Percentiles rank a stretch among this genome's conserved stretches.
These are phyloP conservation scores for Apostasia ramifera DNA, from an alignment of 106 monocot genomes.

Conservation along the genomic window DNA sequence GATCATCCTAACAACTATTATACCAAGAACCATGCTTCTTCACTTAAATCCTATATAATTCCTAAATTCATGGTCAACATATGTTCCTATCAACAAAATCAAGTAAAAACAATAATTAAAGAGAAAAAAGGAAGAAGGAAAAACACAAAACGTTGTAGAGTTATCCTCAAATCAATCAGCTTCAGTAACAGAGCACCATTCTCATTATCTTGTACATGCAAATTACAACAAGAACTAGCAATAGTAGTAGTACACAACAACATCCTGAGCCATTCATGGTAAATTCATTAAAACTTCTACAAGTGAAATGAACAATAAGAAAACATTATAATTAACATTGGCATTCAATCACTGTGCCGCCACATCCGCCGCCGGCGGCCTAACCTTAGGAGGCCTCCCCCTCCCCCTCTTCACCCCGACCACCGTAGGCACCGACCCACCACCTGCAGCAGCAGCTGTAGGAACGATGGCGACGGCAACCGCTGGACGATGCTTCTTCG, in stretches of 20 bases:
- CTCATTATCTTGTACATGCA: not conserved
- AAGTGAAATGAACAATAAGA: not conserved
- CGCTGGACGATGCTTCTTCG: conserved; percentile 8
- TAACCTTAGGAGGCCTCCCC: conserved; percentile 47
- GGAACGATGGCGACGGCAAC: not conserved
- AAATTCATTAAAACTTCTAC: conserved; percentile 4
- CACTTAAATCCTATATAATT: too few relatives aligned
- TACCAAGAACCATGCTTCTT: too few relatives aligned
- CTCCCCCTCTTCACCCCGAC: conserved; percentile 32
- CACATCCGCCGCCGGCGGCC: conserved; percentile 1
- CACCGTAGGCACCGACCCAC: not conserved
- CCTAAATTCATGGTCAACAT: too few relatives aligned
- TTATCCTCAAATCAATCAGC: not conserved
- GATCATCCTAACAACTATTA: too few relatives aligned
- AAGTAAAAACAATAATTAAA: too few relatives aligned
- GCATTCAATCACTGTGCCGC: conserved; percentile 1
- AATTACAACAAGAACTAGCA: conserved; percentile 2
- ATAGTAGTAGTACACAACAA: not conserved
- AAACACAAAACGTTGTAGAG: too few relatives aligned
- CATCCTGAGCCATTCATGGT: not conserved
- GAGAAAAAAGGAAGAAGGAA: too few relatives aligned
- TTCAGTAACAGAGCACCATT: not conserved
- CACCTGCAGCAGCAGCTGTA: not conserved
- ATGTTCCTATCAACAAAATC: too few relatives aligned
- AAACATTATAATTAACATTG: not conserved